These are phyloP conservation scores for Aureobasidium namibiae DNA, from an alignment of 2,329 filamentous ascomycete genomes.

Conservation along the genomic window DNA sequence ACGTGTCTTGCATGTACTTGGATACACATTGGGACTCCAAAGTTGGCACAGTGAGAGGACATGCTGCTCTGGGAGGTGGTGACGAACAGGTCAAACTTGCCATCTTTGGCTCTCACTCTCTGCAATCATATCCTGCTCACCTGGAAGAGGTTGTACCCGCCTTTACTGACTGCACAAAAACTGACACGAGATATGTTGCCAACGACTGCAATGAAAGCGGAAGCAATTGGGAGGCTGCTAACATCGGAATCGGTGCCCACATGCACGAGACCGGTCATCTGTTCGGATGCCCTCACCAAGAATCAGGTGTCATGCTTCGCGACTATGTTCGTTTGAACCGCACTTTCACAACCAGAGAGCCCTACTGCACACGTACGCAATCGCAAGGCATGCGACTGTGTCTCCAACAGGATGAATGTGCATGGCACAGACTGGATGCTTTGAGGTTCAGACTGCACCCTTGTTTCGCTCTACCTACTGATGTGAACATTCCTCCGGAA, in stretches of 20 bases:
- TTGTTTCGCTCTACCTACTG: slow-evolving; percentile 76
- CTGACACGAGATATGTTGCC: slow-evolving; percentile 68
- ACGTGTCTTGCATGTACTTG: slow-evolving; percentile 78
- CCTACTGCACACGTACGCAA: slow-evolving; percentile 80
- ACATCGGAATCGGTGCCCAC: slow-evolving; percentile 87
- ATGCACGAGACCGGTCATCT: slow-evolving; percentile 85
- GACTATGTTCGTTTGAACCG: slow-evolving; percentile 82
- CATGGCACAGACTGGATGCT: slow-evolving; percentile 83
- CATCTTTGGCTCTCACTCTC: slow-evolving; percentile 84
- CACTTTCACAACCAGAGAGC: slow-evolving; percentile 71
- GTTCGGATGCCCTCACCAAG: slow-evolving; percentile 83
- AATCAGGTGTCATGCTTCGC: slow-evolving; percentile 82
- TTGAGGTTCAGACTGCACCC: slow-evolving; percentile 86
- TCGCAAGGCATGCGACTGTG: slow-evolving; percentile 68
- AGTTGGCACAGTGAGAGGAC: slow-evolving; percentile 62
- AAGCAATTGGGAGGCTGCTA: slow-evolving; percentile 92
- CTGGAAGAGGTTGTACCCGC: slow-evolving; percentile 86
- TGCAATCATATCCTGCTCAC: slow-evolving; percentile 83
- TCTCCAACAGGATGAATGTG: slow-evolving; percentile 71
- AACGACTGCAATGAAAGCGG: slow-evolving; percentile 84
- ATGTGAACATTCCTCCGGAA: slow-evolving; percentile 54
- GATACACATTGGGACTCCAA: slow-evolving; percentile 81
- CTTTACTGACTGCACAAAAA: slow-evolving; percentile 84
- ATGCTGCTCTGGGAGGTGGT: slow-evolving; percentile 74
- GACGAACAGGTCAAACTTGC: slow-evolving; percentile 69